These are phyloP conservation scores for Annulohypoxylon nitens DNA, from an alignment of 495 filamentous ascomycete genomes.

Conservation along the genomic window DNA sequence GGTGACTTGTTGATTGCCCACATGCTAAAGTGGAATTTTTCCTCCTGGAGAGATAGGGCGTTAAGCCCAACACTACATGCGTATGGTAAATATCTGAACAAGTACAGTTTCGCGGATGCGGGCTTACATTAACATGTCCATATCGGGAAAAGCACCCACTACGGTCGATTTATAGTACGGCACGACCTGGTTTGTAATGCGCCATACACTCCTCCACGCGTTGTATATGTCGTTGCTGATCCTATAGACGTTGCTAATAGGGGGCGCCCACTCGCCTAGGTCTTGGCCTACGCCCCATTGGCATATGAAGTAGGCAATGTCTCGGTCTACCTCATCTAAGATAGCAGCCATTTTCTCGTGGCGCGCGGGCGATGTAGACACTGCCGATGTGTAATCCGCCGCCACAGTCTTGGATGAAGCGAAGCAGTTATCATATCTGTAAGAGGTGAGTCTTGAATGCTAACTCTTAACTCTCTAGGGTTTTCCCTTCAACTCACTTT, in stretches of 20 bases:
- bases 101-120: slow-evolving; percentile 33
- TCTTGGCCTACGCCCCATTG: slow-evolving; percentile 66
- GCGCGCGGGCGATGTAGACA: slow-evolving; percentile 51
- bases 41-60: slow-evolving; percentile 54
- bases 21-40: slow-evolving; percentile 67
- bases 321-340: slow-evolving; percentile 46
- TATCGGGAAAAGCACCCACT: slow-evolving; percentile 65
- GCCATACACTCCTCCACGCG: slow-evolving; percentile 64
- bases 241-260: slow-evolving; percentile 63
- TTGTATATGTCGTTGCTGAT: slow-evolving; percentile 70
- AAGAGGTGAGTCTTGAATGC: slow-evolving; percentile 50
- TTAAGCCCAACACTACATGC: slow-evolving; percentile 52
- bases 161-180: slow-evolving; percentile 54
- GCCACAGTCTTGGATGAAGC: slow-evolving; percentile 58
- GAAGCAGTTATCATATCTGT: slow-evolving; percentile 68
- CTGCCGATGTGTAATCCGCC: slow-evolving; percentile 56
- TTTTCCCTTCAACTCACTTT: slow-evolving; percentile 57
- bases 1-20: slow-evolving; percentile 71
- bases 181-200: slow-evolving; percentile 64
- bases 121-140: slow-evolving; percentile 67
- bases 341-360: slow-evolving; percentile 54
- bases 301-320: slow-evolving; percentile 65
- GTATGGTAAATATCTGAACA: slow-evolving; percentile 39
- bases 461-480: slow-evolving; percentile 50
- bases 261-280: slow-evolving; percentile 63